phyloP scores from a whole-genome alignment of 345 rosid genomes.

The Citrus cavaleriei region DNA sequence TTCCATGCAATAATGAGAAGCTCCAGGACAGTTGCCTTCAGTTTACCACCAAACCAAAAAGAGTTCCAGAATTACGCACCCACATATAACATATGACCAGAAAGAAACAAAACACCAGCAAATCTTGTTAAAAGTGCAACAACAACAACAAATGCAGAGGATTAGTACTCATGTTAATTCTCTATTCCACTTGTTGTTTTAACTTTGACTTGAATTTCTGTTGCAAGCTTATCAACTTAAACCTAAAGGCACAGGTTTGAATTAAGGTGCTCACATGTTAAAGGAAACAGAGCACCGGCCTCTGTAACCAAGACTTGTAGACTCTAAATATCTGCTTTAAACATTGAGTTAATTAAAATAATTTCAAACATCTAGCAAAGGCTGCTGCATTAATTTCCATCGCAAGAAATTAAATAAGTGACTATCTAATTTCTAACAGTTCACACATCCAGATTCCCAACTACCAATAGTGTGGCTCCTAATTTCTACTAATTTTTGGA shows the following conservation, averaged over 20 bases:
- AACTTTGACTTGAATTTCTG: background rate
- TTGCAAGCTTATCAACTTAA: background rate
- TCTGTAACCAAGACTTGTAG: background rate
- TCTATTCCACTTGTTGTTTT: background rate
- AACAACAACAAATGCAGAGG: background rate
- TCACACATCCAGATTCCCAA: background rate
- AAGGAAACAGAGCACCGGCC: background rate
- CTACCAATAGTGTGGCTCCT: background rate
- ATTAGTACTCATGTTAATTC: background rate
- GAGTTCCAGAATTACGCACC: background rate
- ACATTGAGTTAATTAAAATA: background rate
- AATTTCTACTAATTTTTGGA: background rate
- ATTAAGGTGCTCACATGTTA: background rate
- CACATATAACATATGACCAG: background rate
- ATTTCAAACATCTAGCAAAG: background rate
- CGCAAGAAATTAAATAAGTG: background rate
- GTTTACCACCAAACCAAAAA: background rate
- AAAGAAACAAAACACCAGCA: background rate
- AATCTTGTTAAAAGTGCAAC: background rate
- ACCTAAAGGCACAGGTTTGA: background rate
- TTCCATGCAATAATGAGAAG: background rate
- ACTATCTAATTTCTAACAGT: background rate
- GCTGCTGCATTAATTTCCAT: background rate
- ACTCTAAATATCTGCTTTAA: background rate
- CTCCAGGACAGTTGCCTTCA: constrained; percentile 3